Percentiles rank a stretch among this genome's conserved stretches.
phyloP scores from a whole-genome alignment of 805 yeast genomes.

The Yamadazyma paraphyllophila region DNA sequence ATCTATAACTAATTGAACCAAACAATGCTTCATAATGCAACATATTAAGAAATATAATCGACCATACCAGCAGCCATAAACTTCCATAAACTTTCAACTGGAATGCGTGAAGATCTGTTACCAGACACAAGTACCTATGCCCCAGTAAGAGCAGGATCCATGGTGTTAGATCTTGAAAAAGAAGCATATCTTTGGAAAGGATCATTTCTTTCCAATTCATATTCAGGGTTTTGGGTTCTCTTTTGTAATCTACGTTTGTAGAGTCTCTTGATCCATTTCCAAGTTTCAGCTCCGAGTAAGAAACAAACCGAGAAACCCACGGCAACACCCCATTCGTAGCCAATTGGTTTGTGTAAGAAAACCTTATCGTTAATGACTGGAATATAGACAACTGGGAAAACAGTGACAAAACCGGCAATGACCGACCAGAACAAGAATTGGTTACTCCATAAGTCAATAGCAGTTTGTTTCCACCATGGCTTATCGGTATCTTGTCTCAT shows the following conservation, averaged over 20 bases:
- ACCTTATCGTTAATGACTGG: constrained; percentile 41
- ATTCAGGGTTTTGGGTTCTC: constrained; percentile 28
- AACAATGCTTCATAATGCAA: too few species aligned
- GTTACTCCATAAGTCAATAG: constrained; percentile 34
- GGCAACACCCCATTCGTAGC: constrained; percentile 41
- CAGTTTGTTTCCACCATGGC: constrained; percentile 38
- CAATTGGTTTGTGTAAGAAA: constrained; percentile 36
- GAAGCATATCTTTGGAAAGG: constrained; percentile 41
- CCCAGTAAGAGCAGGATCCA: constrained; percentile 17
- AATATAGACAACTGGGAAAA: constrained; percentile 40
- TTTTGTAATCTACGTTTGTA: constrained; percentile 20
- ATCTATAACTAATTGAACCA: too few species aligned
- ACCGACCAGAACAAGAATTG: constrained; percentile 39
- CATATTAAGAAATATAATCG: too few species aligned
- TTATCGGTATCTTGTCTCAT: constrained; percentile 37
- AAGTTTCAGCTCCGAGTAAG: constrained; percentile 34
- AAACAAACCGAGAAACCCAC: constrained; percentile 29
- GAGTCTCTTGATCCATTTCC: constrained; percentile 41
- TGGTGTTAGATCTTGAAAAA: constrained; percentile 37
- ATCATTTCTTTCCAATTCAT: constrained; percentile 39
- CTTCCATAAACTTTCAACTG: too few species aligned
- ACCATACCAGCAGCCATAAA: too few species aligned
- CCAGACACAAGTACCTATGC: background rate
- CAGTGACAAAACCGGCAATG: constrained; percentile 33
- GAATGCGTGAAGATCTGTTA: background rate